Evolutionary conservation across 139 green algal genomes (phyloP).

Genomic region (Raphidocelis subcapitata): DNA sequence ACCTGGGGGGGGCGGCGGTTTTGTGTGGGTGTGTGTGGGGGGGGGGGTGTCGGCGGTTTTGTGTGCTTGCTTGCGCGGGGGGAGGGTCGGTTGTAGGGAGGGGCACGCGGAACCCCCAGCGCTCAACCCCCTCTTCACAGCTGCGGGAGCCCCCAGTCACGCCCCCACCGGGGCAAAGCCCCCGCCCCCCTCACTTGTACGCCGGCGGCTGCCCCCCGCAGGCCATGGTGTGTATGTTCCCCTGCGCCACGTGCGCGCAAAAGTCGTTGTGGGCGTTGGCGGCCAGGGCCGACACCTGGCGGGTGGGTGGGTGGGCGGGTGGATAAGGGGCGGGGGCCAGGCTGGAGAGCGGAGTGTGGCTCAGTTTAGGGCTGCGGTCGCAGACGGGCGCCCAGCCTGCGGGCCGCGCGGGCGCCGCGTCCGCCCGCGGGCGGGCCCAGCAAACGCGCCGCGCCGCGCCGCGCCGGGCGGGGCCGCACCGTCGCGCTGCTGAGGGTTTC

Average conservation of each 20-base stretch:
- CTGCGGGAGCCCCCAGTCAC: too few species aligned
- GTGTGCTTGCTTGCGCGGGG: too few species aligned
- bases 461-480: background rate
- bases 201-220: slow-evolving; percentile 61
- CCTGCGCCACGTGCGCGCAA: slow-evolving; percentile 54
- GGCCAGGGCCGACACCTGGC: slow-evolving; percentile 41
- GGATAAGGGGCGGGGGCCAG: too few species aligned
- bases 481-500: slow-evolving; percentile 38
- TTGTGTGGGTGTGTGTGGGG: background rate
- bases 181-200: slow-evolving; percentile 46
- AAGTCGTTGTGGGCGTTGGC: slow-evolving; percentile 66
- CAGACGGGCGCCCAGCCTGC: too few species aligned
- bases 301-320: background rate
- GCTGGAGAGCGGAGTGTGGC: too few species aligned
- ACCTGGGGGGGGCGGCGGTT: slow-evolving; percentile 49
- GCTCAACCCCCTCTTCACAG: too few species aligned
- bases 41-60: too few species aligned
- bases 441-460: background rate
- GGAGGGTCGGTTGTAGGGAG: too few species aligned
- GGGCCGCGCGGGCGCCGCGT: too few species aligned
- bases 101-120: too few species aligned
- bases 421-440: too few species aligned
- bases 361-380: too few species aligned
- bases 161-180: background rate
- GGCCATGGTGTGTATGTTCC: slow-evolving; percentile 71